These are phyloP conservation scores for Achlya hypogyna DNA, from an alignment of 352 stramenopile genomes.

Conservation along the genomic window DNA sequence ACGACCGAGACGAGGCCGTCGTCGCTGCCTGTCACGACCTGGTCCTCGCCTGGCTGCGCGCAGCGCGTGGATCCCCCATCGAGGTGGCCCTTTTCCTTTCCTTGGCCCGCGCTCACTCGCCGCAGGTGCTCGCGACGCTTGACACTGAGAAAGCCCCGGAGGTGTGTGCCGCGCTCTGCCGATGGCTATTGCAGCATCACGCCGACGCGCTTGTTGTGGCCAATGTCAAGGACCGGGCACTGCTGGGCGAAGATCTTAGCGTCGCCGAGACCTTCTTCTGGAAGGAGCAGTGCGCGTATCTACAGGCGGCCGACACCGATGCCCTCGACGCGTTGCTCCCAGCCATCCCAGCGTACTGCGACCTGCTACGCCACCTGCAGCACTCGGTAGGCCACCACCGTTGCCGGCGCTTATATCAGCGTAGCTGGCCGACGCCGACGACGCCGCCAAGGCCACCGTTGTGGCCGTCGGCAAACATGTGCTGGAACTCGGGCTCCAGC, in stretches of 20 bases:
- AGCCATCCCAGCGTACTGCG: slow-evolving; percentile 62
- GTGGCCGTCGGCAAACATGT: slow-evolving; percentile 65
- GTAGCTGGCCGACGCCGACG: slow-evolving; percentile 14
- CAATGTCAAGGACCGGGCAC: slow-evolving; percentile 11
- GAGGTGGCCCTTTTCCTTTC: background rate
- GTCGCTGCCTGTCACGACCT: slow-evolving; percentile 52
- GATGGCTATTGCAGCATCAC: slow-evolving; percentile 5
- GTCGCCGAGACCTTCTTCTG: slow-evolving; percentile 43
- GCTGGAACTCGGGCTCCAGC: slow-evolving; percentile 42
- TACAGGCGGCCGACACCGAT: slow-evolving; percentile 45
- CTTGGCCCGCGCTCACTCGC: background rate
- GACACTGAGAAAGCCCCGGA: background rate
- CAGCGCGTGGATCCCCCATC: slow-evolving; percentile 41
- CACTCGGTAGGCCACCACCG: background rate
- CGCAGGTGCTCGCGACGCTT: background rate
- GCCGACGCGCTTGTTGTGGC: background rate
- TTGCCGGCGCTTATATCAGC: background rate
- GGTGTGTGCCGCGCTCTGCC: background rate
- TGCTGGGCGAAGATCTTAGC: background rate
- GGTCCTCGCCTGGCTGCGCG: slow-evolving; percentile 60
- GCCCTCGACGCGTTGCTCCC: slow-evolving; percentile 41
- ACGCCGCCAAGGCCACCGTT: slow-evolving; percentile 36
- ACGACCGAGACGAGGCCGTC: slow-evolving; percentile 49
- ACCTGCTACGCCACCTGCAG: slow-evolving; percentile 32
- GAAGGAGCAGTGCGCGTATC: slow-evolving; percentile 70